Evolutionary conservation across 169 alveolate species (phyloP), one percentile per base, ranked within the genome.

Genomic region (Eimeria acervulina): DNA sequence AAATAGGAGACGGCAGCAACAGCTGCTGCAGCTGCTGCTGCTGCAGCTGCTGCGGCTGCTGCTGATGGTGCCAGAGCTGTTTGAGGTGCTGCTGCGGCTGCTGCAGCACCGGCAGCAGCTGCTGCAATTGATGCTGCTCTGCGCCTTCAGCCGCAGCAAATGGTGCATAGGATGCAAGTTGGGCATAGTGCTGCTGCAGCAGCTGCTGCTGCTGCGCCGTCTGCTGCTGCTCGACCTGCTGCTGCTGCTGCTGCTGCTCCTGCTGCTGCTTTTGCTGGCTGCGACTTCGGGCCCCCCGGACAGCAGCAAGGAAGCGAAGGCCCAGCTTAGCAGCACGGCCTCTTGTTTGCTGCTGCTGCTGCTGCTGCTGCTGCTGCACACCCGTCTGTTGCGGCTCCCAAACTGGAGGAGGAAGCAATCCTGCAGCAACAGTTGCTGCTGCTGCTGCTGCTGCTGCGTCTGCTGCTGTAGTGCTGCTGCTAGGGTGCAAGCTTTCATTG

Each of bases 251-350:
- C n/a, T 44, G 28, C 33, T 76, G 55, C 87, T 15, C 19, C 63
- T 76, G 55, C 87, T 38, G 12, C 17, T 38, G 87, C 61, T 26
- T 28, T 12, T 5, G 12, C 61, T 61, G 15, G 87, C 87, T 76
- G 51, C 87, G 80, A 19, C 80, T 72, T 10, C 51, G 84, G 4
- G 26, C 36, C 15, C 87, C 87, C 3, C 87, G 51, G 17, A 76
- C 87, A 76, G 87, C 87, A 36, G 87, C 87, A 76, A 76, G 87
- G 7, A 76, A 33, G 38, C 87, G 87, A 36, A 17, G 87, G 63
- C 87, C 87, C 33, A 36, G 6, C 33, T 17, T 38, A 5, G 87
- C 61, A 13, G 87, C 61, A 38, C 61, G 55, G 10, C 87, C 31
- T 38, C 61, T 15, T 26, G 0, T 23, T 76, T 76, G 87, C 59